Percentiles rank a stretch among this genome's conserved stretches.
phyloP scores from a whole-genome alignment of 345 rosid species.

The Eucalyptus sp. region DNA sequence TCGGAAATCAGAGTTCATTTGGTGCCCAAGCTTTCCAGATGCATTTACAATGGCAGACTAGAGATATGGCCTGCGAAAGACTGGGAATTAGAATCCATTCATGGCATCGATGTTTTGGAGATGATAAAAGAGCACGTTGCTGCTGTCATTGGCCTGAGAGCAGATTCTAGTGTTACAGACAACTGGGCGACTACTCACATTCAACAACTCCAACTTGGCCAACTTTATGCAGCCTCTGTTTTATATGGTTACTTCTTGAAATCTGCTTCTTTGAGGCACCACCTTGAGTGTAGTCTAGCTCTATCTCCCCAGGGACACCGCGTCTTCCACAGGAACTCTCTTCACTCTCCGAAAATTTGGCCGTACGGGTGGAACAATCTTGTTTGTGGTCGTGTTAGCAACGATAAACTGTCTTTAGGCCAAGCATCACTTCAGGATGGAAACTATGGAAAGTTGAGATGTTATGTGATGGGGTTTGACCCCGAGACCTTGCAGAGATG shows the following conservation, averaged over 20 bases:
- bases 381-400: constrained; percentile 20
- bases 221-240: constrained; percentile 54
- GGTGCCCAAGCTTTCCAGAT: constrained; percentile 78
- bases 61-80: constrained; percentile 86
- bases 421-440: constrained; percentile 7
- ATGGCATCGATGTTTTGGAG: constrained; percentile 51
- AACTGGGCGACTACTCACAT: constrained; percentile 80
- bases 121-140: constrained; percentile 68
- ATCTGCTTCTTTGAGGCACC: constrained; percentile 64
- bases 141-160: constrained; percentile 61
- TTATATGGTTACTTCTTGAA: constrained; percentile 81
- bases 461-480: constrained; percentile 61
- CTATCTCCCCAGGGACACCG: constrained; percentile 4
- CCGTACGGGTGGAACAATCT: constrained; percentile 21
- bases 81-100: constrained; percentile 89
- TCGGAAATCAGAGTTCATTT: constrained; percentile 76
- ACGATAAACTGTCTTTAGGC: neutral
- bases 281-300: constrained; percentile 39
- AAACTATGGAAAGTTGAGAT: constrained; percentile 27
- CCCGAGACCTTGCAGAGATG: constrained; percentile 57
- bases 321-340: constrained; percentile 6
- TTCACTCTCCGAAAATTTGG: constrained; percentile 19
- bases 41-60: constrained; percentile 73
- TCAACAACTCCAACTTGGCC: constrained; percentile 30
- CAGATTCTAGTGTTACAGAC: constrained; percentile 68